These are phyloP conservation scores for Plenodomus tracheiphilus DNA, from an alignment of 2,329 filamentous ascomycete species.

Conservation along the genomic window DNA sequence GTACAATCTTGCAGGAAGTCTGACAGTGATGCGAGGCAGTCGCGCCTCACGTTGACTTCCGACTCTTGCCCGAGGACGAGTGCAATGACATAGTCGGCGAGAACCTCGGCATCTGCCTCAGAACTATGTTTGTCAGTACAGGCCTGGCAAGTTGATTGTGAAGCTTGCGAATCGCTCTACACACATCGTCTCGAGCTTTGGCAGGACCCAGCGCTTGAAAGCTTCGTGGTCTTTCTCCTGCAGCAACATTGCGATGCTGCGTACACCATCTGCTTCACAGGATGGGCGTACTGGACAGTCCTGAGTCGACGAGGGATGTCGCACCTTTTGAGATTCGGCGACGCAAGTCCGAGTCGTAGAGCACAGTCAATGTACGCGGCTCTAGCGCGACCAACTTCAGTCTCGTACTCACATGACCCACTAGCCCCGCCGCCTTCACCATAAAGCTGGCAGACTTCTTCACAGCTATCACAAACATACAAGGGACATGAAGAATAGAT, in stretches of 20 bases:
- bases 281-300: no score
- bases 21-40: slow-evolving; percentile 71
- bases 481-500: neutral
- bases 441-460: no score
- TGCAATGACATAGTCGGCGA: slow-evolving; percentile 83
- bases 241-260: slow-evolving; percentile 53
- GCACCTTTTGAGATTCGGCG: neutral
- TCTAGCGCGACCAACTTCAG: slow-evolving; percentile 14
- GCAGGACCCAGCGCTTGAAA: slow-evolving; percentile 77
- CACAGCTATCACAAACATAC: slow-evolving; percentile 8
- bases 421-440: slow-evolving; percentile 21
- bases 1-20: slow-evolving; percentile 74
- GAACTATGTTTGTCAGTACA: slow-evolving; percentile 55
- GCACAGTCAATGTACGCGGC: slow-evolving; percentile 10
- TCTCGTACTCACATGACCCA: slow-evolving; percentile 22
- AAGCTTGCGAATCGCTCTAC: slow-evolving; percentile 33
- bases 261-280: neutral
- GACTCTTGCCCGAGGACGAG: slow-evolving; percentile 68
- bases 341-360: slow-evolving; percentile 1
- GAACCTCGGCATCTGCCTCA: slow-evolving; percentile 78
- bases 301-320: neutral
- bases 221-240: slow-evolving; percentile 57
- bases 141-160: no score
- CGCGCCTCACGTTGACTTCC: slow-evolving; percentile 63
- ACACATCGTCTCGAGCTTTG: slow-evolving; percentile 74